Evolutionary conservation across 2,329 filamentous ascomycete species (phyloP), one percentile per base, ranked within the genome.

Genomic region (Colletotrichum sp.): DNA sequence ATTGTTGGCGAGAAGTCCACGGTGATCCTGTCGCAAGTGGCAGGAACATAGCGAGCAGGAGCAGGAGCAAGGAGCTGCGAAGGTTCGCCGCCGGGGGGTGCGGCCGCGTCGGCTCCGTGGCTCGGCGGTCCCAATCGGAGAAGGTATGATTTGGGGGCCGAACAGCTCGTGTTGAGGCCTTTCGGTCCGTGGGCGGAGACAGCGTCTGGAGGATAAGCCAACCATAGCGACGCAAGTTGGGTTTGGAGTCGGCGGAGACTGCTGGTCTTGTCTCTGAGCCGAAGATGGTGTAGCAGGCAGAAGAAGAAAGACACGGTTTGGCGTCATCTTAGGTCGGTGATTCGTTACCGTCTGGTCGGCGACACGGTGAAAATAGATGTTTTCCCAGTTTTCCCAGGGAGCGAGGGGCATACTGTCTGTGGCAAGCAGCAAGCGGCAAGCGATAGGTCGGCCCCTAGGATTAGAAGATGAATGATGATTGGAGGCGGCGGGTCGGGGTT

Each of bases 311-410:
- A 68, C 14, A 18, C 48, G 16, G 14, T 32, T 28, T n/a, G 38
- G 7, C 48, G 36, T 67, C 34, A 18, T 52, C 38, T 21, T 12
- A 34, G 14, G 5, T 14, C 36, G 79, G n/a, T 81, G 81, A 82
- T 83, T 83, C 79, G 82, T 80, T 84, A 84, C 81, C 82, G 74
- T 75, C 43, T 72, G 63, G 74, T 76, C 79, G 82, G 82, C 58
- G 77, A 81, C 62, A 21, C 36, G 61, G 18, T 74, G 62, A 43
- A 55, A 43, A 52, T 26, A 28, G 38, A 48, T 48, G 38, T n/a
- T 48, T 48, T 48, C 30, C 56, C 10, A 61, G 38, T 48, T 48
- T 48, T 48, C 30, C 56, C 2, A 61, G 28, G 56, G 24, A 61
- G 28, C 6, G 56, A 48, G 38, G 18, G 38, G 38, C 55, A 58